A percentile compares a stretch with the other conserved stretches of the same genome.
Evolutionary conservation across 768 basidiomycete species (phyloP).

Genomic region (Nidularia pulvinata): DNA sequence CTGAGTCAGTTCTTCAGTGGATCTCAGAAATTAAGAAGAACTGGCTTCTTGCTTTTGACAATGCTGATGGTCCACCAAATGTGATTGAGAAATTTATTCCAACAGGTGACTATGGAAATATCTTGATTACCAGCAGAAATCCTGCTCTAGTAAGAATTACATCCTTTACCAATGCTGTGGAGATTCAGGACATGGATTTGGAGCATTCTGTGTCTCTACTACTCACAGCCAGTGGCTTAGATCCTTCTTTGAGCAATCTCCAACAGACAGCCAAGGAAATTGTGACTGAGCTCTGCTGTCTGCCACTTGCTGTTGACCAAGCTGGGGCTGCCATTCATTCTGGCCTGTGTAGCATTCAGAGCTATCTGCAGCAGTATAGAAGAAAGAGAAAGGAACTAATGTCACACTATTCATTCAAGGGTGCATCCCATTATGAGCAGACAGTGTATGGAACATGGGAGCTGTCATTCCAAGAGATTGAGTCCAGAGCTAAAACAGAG

Average conservation of each 20-base stretch:
- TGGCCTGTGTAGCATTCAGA: constrained; percentile 6
- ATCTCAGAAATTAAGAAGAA: constrained; percentile 3
- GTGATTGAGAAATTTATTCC: constrained; percentile 8
- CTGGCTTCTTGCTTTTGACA: constrained; percentile 15
- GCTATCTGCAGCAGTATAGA: constrained; percentile 9
- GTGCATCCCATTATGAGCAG: constrained; percentile 9
- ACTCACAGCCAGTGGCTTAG: constrained; percentile 7
- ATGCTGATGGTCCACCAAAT: constrained; percentile 8
- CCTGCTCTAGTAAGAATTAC: constrained; percentile 4
- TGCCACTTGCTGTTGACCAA: constrained; percentile 11
- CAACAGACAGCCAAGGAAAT: constrained; percentile 3
- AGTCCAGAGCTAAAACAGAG: constrained; percentile 1
- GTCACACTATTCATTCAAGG: constrained; percentile 2
- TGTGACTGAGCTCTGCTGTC: constrained; percentile 1
- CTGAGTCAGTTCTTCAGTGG: constrained; percentile 7
- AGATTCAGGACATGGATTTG: constrained; percentile 10
- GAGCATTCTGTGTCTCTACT: constrained; percentile 12
- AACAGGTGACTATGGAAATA: constrained; percentile 11
- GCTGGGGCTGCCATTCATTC: constrained; percentile 12
- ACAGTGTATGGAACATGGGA: constrained; percentile 15
- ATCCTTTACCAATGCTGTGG: background rate
- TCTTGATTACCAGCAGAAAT: constrained; percentile 14
- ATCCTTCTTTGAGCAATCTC: background rate
- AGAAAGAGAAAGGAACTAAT: constrained; percentile 5
- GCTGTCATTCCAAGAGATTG: constrained; percentile 10